Evolutionary conservation across 1,284 basidiomycete species (phyloP).

Genomic region (Tilletia walkeri): DNA sequence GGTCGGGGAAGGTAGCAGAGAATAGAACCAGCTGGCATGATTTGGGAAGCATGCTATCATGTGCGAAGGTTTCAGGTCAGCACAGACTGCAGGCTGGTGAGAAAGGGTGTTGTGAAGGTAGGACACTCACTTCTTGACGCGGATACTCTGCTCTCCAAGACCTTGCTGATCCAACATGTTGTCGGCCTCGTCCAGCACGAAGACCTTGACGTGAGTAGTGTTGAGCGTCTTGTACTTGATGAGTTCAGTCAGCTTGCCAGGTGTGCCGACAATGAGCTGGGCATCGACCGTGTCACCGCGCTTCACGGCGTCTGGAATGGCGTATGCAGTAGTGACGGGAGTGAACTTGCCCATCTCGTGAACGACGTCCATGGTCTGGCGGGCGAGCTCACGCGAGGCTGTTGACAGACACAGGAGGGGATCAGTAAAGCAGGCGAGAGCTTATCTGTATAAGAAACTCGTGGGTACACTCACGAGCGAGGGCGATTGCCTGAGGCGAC

Average conservation of each 20-base stretch:
- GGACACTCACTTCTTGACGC: constrained; percentile 70
- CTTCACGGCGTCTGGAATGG: constrained; percentile 75
- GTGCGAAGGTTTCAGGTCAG: background rate
- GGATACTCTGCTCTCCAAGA: constrained; percentile 89
- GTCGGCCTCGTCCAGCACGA: constrained; percentile 97
- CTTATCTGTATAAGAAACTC: no score
- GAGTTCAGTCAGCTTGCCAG: constrained; percentile 89
- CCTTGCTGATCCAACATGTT: constrained; percentile 91
- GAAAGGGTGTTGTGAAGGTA: background rate
- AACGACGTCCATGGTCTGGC: constrained; percentile 95
- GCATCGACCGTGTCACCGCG: constrained; percentile 73
- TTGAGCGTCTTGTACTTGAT: constrained; percentile 61
- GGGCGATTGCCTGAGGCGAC: constrained; percentile 67
- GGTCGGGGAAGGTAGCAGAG: constrained; percentile 95
- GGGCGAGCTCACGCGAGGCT: constrained; percentile 91
- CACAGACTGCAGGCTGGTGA: constrained; percentile 24
- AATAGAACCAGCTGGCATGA: constrained; percentile 87
- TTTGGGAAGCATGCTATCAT: constrained; percentile 66
- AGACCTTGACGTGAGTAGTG: constrained; percentile 77
- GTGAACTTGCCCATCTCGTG: constrained; percentile 94
- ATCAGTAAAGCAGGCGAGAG: no score
- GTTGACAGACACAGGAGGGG: constrained; percentile 44
- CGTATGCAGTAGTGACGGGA: constrained; percentile 84
- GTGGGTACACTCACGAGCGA: constrained; percentile 30
- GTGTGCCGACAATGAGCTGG: constrained; percentile 93